phyloP scores from a whole-genome alignment of 129 eudicot species.

The Oenanthe sinensis region DNA sequence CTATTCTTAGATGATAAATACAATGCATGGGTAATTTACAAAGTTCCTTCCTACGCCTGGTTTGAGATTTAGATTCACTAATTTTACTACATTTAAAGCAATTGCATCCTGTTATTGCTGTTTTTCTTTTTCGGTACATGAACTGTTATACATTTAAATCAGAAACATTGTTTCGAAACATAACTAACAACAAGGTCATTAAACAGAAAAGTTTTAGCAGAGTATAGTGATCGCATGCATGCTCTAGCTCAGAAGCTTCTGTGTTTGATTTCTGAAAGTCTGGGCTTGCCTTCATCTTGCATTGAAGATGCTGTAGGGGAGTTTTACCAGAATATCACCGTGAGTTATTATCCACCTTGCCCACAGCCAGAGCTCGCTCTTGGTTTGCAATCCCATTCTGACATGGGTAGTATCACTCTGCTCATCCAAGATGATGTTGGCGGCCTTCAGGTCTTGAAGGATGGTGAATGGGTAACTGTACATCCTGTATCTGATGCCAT shows the following conservation, averaged over 20 bases:
- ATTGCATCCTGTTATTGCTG: too few relatives aligned
- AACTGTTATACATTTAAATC: too few relatives aligned
- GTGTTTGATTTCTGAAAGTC: slow-evolving; percentile 66
- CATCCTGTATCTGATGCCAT: slow-evolving; percentile 70
- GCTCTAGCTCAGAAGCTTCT: slow-evolving; percentile 55
- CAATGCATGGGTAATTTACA: background rate
- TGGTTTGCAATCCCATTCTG: slow-evolving; percentile 89
- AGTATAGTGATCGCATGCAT: slow-evolving; percentile 67
- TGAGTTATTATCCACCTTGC: slow-evolving; percentile 87
- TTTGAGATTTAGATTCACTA: background rate
- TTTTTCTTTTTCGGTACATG: too few relatives aligned
- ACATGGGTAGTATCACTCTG: slow-evolving; percentile 81
- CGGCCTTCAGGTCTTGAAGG: slow-evolving; percentile 74
- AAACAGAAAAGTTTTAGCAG: slow-evolving; percentile 55
- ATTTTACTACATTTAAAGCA: too few relatives aligned
- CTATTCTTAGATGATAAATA: background rate
- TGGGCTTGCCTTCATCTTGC: slow-evolving; percentile 47
- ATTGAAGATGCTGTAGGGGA: slow-evolving; percentile 71
- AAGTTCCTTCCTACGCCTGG: too few relatives aligned
- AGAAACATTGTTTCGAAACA: background rate
- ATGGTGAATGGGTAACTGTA: slow-evolving; percentile 67
- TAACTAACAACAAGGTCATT: slow-evolving; percentile 9
- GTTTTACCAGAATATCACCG: slow-evolving; percentile 77
- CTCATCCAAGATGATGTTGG: slow-evolving; percentile 87
- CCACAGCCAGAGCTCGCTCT: slow-evolving; percentile 95